Evolutionary conservation across 2,329 filamentous ascomycete species (phyloP), one percentile per base, ranked within the genome.

Genomic region (Penicillium sp.): DNA sequence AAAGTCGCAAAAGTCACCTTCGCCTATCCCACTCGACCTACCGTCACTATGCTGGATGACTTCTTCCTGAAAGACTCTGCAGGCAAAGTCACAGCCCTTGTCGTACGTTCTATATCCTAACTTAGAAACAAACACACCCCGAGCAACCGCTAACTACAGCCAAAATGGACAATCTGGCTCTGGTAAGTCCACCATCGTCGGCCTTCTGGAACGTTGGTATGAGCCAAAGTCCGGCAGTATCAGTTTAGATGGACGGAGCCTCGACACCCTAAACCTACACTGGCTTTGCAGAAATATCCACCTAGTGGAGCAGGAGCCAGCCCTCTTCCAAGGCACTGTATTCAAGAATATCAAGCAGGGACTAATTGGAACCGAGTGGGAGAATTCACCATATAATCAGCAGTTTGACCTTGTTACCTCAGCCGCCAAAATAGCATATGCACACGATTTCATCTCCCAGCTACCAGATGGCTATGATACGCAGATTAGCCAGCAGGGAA

Each of bases 201-300:
- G 93, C 11, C 83, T 99, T 19, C 88, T 98, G 1, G 94, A 98
- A 78, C 88, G 95, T 19, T 98, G 98, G 76, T 98, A 99, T 75
- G 88, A 93, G 61, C 94, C 94, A 0, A 91, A 97, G 31, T 85
- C 86, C 31, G 95, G 95, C 19, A 79, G 85, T n/a, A 88, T 98
- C 0, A 85, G 89, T 61, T 82, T 99, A 7, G 95, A 98, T 73
- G 94, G 91, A 7, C 88, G 90, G 67, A 90, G 96, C 73, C 88
- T 97, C 59, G 87, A 86, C 70, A 89, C 83, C 0, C 82, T 98
- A 51, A 98, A 98, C 72, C 84, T 98, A 41, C 87, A 88, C 54
- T 98, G 94, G 94, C 81, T 98, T 64, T 89, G 95, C 60, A 92
- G 94, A 73, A 92, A 98, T 70, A 93, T 99, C 71, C 89, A 93